phyloP scores from a whole-genome alignment of 2,329 filamentous ascomycete genomes.

The Huntiella abstrusa region DNA sequence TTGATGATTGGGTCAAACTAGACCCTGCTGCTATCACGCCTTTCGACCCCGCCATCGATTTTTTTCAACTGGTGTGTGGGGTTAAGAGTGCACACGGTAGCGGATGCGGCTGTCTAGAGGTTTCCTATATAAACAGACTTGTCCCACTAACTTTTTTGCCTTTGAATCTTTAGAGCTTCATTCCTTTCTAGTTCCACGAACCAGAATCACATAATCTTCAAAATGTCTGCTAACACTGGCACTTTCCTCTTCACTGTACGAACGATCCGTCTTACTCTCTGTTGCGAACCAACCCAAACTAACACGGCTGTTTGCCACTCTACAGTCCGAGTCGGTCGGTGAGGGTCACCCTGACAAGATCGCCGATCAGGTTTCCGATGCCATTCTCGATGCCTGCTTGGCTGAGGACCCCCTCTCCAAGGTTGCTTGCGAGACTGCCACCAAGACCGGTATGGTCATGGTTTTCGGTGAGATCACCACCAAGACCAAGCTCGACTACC shows the following conservation, averaged over 20 bases:
- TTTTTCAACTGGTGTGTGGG: not conserved
- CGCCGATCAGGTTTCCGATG: constrained; percentile 95
- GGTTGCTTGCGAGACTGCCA: constrained; percentile 96
- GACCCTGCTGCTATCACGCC: not conserved
- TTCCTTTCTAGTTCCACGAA: constrained; percentile 1
- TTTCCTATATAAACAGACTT: not conserved
- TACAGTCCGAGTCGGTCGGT: constrained; percentile 65
- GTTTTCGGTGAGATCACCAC: constrained; percentile 97
- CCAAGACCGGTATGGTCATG: constrained; percentile 99
- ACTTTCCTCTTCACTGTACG: constrained; percentile 70
- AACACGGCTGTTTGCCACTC: not conserved
- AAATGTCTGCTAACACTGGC: constrained; percentile 43
- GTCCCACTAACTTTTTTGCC: not conserved
- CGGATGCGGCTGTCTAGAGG: not conserved
- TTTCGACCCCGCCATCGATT: constrained; percentile 3
- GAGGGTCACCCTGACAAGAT: constrained; percentile 95
- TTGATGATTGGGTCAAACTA: no score
- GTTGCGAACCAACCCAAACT: not conserved
- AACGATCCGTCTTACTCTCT: not conserved
- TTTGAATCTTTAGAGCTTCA: not conserved
- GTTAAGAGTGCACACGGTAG: no score
- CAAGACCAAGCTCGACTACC: constrained; percentile 90
- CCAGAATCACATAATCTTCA: constrained; percentile 19
- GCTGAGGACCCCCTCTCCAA: constrained; percentile 91
- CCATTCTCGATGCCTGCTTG: constrained; percentile 94